phyloP scores from a whole-genome alignment of 176 grass and related monocot genomes.

The Zoysia japonica region DNA sequence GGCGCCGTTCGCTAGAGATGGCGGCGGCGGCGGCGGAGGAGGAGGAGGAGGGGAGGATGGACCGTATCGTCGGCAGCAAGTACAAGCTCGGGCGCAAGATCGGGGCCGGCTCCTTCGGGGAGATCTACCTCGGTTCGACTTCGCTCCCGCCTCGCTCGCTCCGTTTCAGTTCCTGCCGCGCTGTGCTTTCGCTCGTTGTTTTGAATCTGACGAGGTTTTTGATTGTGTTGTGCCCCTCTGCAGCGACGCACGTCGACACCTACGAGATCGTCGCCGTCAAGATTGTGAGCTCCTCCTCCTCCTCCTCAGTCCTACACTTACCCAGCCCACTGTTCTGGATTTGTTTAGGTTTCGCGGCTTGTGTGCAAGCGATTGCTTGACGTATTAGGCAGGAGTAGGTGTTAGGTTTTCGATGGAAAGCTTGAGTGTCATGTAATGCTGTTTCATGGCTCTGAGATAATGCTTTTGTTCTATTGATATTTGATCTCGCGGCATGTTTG shows the following conservation, averaged over 20 bases:
- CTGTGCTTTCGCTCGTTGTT: background rate
- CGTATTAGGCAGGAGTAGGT: background rate
- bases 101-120: constrained; percentile 74
- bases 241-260: constrained; percentile 79
- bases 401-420: background rate
- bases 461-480: background rate
- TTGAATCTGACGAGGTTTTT: constrained; percentile 38
- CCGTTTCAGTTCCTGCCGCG: background rate
- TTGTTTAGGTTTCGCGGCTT: background rate
- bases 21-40: background rate
- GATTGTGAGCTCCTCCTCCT: constrained; percentile 55
- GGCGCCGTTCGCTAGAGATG: background rate
- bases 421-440: background rate
- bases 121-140: constrained; percentile 69
- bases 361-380: background rate
- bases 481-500: background rate
- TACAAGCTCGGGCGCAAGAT: constrained; percentile 78
- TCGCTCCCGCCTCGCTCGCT: background rate
- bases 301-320: background rate
- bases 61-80: constrained; percentile 65
- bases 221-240: constrained; percentile 11
- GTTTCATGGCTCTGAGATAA: background rate
- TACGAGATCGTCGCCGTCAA: constrained; percentile 89
- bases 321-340: constrained; percentile 5
- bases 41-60: constrained; percentile 36